These are phyloP conservation scores for Penicillium nordicum DNA, from an alignment of 2,329 filamentous ascomycete genomes.

Conservation along the genomic window DNA sequence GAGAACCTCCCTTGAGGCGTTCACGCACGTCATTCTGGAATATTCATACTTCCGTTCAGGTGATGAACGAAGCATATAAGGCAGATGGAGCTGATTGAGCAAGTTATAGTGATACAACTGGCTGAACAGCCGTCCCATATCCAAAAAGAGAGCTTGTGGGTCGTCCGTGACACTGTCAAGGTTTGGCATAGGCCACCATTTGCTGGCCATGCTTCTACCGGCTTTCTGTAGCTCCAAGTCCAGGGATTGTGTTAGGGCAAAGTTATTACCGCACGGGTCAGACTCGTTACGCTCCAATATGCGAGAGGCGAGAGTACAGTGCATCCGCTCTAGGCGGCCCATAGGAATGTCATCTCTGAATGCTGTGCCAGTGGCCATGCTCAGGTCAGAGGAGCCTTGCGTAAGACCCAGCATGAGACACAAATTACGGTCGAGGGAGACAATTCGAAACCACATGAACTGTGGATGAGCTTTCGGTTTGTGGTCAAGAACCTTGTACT, in stretches of 20 bases:
- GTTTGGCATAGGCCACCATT: conserved; percentile 47
- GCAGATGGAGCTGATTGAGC: conserved; percentile 54
- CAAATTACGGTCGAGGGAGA: conserved; percentile 39
- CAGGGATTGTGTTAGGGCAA: conserved; percentile 33
- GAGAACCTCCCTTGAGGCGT: conserved; percentile 52
- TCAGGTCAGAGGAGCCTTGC: conserved; percentile 25
- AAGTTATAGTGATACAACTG: conserved; percentile 54
- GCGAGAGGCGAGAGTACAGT: conserved; percentile 44
- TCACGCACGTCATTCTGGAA: conserved; percentile 49
- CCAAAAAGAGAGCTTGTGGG: conserved; percentile 17
- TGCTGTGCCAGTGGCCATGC: conserved; percentile 34
- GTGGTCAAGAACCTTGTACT: conserved; percentile 6
- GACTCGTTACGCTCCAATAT: conserved; percentile 33
- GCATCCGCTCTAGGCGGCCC: conserved; percentile 48
- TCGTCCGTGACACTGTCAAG: conserved; percentile 1
- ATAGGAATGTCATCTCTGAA: conserved; percentile 45
- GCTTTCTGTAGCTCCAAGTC: conserved; percentile 41
- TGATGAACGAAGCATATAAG: conserved; percentile 49
- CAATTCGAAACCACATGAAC: conserved; percentile 41
- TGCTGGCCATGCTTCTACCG: conserved; percentile 37
- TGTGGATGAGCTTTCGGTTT: conserved; percentile 13
- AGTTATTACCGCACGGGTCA: conserved; percentile 25
- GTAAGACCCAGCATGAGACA: conserved; percentile 44
- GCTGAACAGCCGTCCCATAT: conserved; percentile 41
- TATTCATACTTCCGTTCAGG: conserved; percentile 43